Conservation (phyloP, 2,329 filamentous ascomycete genomes). For the Endoconidiophora laricicola region DNA sequence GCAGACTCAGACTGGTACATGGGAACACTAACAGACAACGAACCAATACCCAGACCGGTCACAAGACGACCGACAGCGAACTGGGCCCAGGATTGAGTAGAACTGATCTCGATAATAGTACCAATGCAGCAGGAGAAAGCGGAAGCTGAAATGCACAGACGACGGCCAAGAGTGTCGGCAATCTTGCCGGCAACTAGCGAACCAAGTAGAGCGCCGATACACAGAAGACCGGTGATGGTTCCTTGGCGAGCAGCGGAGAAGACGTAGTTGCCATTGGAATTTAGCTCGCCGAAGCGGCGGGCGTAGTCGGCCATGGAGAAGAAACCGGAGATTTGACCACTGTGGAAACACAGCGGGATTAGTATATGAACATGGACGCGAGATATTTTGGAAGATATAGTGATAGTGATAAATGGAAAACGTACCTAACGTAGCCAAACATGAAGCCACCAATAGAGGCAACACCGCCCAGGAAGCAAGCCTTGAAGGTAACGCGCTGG, state of each 20-base stretch:
- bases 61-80: conserved; percentile 47
- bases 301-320: conserved; percentile 42
- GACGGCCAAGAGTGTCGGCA: conserved; percentile 44
- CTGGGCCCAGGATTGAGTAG: conserved; percentile 40
- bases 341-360: conserved; percentile 16
- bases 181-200: conserved; percentile 42
- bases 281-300: conserved; percentile 32
- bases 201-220: conserved; percentile 42
- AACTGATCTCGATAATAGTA: conserved; percentile 46
- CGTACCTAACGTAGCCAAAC: conserved; percentile 39
- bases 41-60: conserved; percentile 50
- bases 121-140: conserved; percentile 47
- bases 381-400: background rate
- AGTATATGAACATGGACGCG: background rate
- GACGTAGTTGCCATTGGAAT: conserved; percentile 21
- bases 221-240: conserved; percentile 45
- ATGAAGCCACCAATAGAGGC: conserved; percentile 41
- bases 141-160: conserved; percentile 43
- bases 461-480: conserved; percentile 32
- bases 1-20: conserved; percentile 55
- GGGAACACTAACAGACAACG: conserved; percentile 45
- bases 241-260: conserved; percentile 46
- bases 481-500: conserved; percentile 24
- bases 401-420: background rate
- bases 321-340: conserved; percentile 45